phyloP scores from a whole-genome alignment of 139 green algal species.

The Chlamydomonas applanata region DNA sequence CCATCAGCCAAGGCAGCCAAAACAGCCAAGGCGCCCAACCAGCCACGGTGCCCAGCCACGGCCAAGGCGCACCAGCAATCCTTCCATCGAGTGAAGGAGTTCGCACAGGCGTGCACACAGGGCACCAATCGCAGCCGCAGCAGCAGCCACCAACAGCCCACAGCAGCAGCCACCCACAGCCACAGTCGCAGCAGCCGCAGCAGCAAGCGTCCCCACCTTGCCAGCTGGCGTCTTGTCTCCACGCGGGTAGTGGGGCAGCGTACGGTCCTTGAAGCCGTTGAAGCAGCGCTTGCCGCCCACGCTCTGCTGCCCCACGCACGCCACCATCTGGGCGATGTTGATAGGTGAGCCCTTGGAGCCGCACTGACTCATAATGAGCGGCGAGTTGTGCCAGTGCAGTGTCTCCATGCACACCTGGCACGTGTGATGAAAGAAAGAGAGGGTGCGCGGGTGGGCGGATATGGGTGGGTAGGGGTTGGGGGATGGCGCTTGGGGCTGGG shows the following conservation, averaged over 20 bases:
- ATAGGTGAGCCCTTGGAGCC: constrained; percentile 94
- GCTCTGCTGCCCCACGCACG: constrained; percentile 95
- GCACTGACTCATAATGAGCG: constrained; percentile 96
- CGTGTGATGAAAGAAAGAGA: no score
- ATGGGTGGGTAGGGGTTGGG: no score
- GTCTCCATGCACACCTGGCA: constrained; percentile 84
- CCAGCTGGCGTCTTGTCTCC: constrained; percentile 52
- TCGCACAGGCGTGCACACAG: no score
- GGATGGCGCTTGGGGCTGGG: background rate
- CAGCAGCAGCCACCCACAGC: background rate
- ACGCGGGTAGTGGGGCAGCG: constrained; percentile 89
- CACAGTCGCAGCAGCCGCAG: background rate
- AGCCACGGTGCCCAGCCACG: background rate
- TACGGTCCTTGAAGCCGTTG: constrained; percentile 89
- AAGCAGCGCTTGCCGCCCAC: constrained; percentile 89
- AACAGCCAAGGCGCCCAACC: background rate
- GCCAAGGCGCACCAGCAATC: background rate
- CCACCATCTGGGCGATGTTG: constrained; percentile 98
- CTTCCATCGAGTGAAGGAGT: background rate
- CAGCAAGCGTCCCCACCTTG: background rate
- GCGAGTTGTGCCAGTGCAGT: constrained; percentile 84
- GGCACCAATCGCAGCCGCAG: no score
- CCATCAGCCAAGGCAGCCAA: no score
- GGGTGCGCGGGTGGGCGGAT: no score
- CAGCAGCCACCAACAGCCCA: no score